Evolutionary conservation across 371 early-diverging fungal genomes (phyloP).

Genomic region (Mortierella sp.): DNA sequence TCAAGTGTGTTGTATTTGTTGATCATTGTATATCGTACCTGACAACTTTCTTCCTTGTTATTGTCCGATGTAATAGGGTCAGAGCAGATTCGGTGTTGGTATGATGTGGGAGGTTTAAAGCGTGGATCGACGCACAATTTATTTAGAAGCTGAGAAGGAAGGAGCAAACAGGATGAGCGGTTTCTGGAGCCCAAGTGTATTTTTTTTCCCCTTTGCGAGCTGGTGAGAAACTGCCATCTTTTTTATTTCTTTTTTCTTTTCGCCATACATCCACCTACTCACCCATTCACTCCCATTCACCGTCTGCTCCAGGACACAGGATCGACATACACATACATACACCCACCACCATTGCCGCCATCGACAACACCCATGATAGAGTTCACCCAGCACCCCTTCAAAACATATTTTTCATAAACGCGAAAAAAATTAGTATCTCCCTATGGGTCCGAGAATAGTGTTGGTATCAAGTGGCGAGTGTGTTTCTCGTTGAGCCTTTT

Average conservation of each 20-base stretch:
- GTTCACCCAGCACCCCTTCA: conserved; percentile 1
- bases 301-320: not conserved
- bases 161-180: not conserved
- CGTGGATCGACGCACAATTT: not conserved
- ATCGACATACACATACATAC: not conserved
- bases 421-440: conserved; percentile 1
- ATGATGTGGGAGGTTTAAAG: conserved; percentile 84
- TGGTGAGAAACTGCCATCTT: not conserved
- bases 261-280: not conserved
- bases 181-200: not conserved
- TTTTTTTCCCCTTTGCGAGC: not conserved
- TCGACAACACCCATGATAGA: conserved; percentile 5
- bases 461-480: no score
- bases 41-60: not conserved
- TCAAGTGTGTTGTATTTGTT: conserved; percentile 59
- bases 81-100: conserved; percentile 87
- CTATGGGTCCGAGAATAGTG: no score
- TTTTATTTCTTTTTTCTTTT: not conserved
- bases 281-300: not conserved
- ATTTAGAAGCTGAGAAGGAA: not conserved
- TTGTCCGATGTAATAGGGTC: conserved; percentile 62
- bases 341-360: not conserved
- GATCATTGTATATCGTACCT: conserved; percentile 19
- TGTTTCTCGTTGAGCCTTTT: no score
- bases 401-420: conserved; percentile 7